Base-by-base conservation (phyloP, 1,284 basidiomycete genomes). In the Lignosus rhinocerotis region DNA sequence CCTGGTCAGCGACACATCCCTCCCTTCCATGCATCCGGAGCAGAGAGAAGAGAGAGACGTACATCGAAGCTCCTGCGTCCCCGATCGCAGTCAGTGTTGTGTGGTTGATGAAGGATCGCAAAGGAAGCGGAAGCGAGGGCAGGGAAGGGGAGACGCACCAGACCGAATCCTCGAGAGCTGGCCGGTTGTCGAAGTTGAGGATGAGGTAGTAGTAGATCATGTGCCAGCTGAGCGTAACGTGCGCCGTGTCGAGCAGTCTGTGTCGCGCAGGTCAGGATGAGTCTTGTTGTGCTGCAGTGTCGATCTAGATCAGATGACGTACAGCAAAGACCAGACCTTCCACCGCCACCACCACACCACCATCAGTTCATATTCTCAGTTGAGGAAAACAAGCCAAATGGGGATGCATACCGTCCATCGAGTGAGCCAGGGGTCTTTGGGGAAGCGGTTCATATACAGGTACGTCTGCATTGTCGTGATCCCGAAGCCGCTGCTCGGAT, bases 151-250 rank as follows among this genome's bases (percentile, higher is more conserved):
- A n/a, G n/a, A 19, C 53, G 47, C 11, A 63, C 63, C 63, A 64
- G 11, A 60, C 56, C 1, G 56, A 52, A 1, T 54, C 38, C 1
- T 54, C 34, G 31, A 64, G 30, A 0, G 60, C 63, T 2, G 31
- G 31, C 1, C 25, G 46, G 32, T 61, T 50, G 56, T 58, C 31
- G 60, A 60, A 64, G 46, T 64, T 64, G 51, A 56, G 32, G 31
- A 64, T 56, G 14, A 64, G 43, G 42, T 64, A 64, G 52, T 62
- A 61, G 48, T 64, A 64, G 14, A 58, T 51, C 58, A 62, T 58
- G 38, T 64, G 63, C 53, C 57, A 59, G 47, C 50, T 60, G 21
- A 62, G 53, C 9, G 42, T 51, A 6, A 64, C 55, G 38, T 64
- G 63, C 17, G 36, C 33, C 10, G 57, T 56, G 33, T 64, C 63